A percentile compares a stretch with the other conserved stretches of the same genome.
Evolutionary conservation across 208 protist genomes (phyloP).

Genomic region (Entamoeba invadens): DNA sequence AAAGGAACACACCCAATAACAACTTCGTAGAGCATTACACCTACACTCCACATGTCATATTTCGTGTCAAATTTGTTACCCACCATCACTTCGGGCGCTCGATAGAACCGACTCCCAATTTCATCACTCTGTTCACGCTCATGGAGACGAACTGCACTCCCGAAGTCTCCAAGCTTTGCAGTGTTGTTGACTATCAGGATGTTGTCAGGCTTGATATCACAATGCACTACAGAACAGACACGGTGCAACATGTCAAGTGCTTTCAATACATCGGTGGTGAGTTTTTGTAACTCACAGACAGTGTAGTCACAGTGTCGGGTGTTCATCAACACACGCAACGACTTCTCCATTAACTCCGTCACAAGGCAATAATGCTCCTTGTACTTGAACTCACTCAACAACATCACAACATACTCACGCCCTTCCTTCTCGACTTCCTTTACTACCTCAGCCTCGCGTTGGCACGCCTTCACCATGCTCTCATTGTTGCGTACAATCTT

Average conservation of each 20-base stretch:
- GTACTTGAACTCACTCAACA: background rate
- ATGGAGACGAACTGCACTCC: background rate
- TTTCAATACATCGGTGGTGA: too few species aligned
- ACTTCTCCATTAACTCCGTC: background rate
- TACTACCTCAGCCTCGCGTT: conserved; percentile 47
- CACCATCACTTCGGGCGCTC: conserved; percentile 47
- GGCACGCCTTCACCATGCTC: conserved; percentile 11
- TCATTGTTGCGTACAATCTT: conserved; percentile 35
- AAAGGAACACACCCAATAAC: conserved; percentile 49
- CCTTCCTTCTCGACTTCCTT: conserved; percentile 26
- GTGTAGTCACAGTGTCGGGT: too few species aligned
- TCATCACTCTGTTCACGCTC: conserved; percentile 27
- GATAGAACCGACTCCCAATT: conserved; percentile 50
- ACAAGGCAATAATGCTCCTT: background rate
- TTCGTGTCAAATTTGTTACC: conserved; percentile 25
- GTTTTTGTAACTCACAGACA: too few species aligned
- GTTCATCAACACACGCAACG: too few species aligned
- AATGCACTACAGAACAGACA: conserved; percentile 15
- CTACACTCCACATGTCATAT: conserved; percentile 51
- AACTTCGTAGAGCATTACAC: conserved; percentile 46
- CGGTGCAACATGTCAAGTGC: background rate
- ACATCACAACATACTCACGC: background rate
- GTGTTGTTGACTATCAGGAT: conserved; percentile 15
- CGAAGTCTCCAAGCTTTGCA: conserved; percentile 21
- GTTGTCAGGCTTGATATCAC: conserved; percentile 32